Conservation (phyloP, 306 rosid species). For the Cajanus cajan region DNA sequence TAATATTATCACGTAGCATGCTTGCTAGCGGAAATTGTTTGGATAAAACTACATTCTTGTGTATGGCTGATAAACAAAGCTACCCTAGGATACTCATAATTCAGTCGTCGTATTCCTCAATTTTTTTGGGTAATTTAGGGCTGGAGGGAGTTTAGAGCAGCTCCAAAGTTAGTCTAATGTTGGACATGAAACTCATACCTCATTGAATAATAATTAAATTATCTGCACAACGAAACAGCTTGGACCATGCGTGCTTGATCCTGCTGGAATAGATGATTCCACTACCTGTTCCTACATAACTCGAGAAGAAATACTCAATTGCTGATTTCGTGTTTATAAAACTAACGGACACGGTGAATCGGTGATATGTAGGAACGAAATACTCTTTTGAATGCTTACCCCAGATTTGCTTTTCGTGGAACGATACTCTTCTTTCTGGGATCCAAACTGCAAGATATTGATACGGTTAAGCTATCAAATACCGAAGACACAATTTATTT, state of each 20-base stretch:
- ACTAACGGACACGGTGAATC: neutral
- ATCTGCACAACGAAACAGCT: constrained; percentile 25
- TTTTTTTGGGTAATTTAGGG: neutral
- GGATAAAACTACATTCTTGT: neutral
- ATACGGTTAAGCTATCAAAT: constrained; percentile 28
- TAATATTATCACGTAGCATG: no score
- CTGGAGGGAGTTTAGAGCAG: neutral
- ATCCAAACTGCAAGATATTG: constrained; percentile 50
- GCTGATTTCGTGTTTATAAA: constrained; percentile 4
- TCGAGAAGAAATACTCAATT: constrained; percentile 23
- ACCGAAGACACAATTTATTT: neutral
- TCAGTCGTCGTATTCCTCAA: neutral
- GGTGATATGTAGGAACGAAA: no score
- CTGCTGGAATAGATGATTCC: constrained; percentile 20
- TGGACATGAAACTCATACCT: constrained; percentile 4
- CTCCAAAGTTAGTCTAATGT: neutral
- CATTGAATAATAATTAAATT: neutral
- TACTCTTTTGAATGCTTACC: constrained; percentile 41
- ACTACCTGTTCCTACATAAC: constrained; percentile 30
- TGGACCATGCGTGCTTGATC: constrained; percentile 22
- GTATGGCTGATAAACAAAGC: neutral
- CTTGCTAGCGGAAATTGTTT: neutral
- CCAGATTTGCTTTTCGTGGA: constrained; percentile 45
- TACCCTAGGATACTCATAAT: neutral
- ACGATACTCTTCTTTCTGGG: constrained; percentile 55